A percentile compares a stretch with the other conserved stretches of the same genome.
These are phyloP conservation scores for Citrus cavaleriei DNA, from an alignment of 345 rosid species.

Conservation along the genomic window DNA sequence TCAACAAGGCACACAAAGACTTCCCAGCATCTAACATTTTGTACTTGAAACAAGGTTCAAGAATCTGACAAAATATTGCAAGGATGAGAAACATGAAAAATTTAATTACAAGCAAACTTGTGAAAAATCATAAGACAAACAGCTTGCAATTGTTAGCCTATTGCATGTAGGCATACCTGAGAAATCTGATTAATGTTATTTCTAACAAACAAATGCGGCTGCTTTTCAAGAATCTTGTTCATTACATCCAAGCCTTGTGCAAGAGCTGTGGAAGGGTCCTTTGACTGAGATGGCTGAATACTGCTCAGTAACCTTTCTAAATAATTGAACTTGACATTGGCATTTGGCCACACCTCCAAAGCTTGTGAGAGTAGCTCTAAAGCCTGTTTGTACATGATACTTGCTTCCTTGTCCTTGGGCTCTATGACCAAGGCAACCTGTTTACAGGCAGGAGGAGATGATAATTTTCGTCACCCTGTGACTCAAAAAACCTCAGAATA, in stretches of 20 bases:
- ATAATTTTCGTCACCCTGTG: background rate
- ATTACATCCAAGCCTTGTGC: conserved; percentile 99
- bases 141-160: background rate
- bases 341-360: conserved; percentile 97
- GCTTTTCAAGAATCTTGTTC: conserved; percentile 98
- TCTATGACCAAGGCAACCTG: conserved; percentile 99
- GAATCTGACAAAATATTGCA: conserved; percentile 52
- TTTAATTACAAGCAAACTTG: background rate
- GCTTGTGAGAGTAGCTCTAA: conserved; percentile 91
- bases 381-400: conserved; percentile 87
- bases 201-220: conserved; percentile 86
- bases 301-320: conserved; percentile 84
- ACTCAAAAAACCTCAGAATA: background rate
- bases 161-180: conserved; percentile 50
- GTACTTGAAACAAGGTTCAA: conserved; percentile 95
- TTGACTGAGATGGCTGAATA: conserved; percentile 89
- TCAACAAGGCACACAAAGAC: conserved; percentile 88
- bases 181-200: conserved; percentile 91
- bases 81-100: conserved; percentile 7
- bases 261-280: conserved; percentile 94
- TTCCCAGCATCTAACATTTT: conserved; percentile 94
- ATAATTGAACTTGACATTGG: conserved; percentile 96
- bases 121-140: background rate
- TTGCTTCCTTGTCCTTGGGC: conserved; percentile 98
- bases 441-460: conserved; percentile 17